Conservation (phyloP, 2,329 filamentous ascomycete genomes). For the Dactylella cylindrospora region DNA sequence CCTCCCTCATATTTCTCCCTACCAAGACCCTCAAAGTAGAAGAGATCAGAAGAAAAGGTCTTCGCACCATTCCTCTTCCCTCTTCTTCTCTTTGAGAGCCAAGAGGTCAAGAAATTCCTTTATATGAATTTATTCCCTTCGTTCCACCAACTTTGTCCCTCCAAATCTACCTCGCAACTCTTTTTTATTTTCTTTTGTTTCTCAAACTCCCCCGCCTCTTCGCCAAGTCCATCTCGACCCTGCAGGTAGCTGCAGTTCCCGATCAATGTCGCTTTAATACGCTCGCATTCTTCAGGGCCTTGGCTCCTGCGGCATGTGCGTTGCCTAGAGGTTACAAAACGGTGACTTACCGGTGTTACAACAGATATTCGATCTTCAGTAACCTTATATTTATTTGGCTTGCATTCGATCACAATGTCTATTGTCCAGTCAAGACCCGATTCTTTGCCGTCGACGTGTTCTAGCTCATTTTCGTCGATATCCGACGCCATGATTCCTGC, state of each 20-base stretch:
- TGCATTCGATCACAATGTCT: slow-evolving; percentile 26
- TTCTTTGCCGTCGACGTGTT: slow-evolving; percentile 40
- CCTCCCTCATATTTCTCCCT: neutral
- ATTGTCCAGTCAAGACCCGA: slow-evolving; percentile 23
- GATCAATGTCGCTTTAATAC: slow-evolving; percentile 41
- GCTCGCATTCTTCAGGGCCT: slow-evolving; percentile 40
- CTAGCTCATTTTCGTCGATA: slow-evolving; percentile 42
- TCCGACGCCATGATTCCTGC: slow-evolving; percentile 41
- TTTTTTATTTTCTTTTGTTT: slow-evolving; percentile 13
- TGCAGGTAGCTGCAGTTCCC: slow-evolving; percentile 17
- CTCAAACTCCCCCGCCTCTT: slow-evolving; percentile 26
- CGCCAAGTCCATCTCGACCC: slow-evolving; percentile 44
- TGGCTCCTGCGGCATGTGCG: slow-evolving; percentile 36
- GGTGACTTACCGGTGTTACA: neutral
- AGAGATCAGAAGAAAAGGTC: neutral
- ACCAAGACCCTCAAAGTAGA: neutral
- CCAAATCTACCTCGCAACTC: slow-evolving; percentile 2
- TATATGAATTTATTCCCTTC: neutral
- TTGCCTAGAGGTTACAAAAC: slow-evolving; percentile 16
- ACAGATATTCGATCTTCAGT: slow-evolving; percentile 1
- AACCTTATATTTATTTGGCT: neutral
- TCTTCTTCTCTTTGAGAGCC: slow-evolving; percentile 14
- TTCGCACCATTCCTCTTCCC: slow-evolving; percentile 10
- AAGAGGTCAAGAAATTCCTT: slow-evolving; percentile 5
- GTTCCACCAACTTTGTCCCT: slow-evolving; percentile 41